phyloP scores from a whole-genome alignment of 2,329 filamentous ascomycete genomes.

The Aspergillus oerlinghausenensis region DNA sequence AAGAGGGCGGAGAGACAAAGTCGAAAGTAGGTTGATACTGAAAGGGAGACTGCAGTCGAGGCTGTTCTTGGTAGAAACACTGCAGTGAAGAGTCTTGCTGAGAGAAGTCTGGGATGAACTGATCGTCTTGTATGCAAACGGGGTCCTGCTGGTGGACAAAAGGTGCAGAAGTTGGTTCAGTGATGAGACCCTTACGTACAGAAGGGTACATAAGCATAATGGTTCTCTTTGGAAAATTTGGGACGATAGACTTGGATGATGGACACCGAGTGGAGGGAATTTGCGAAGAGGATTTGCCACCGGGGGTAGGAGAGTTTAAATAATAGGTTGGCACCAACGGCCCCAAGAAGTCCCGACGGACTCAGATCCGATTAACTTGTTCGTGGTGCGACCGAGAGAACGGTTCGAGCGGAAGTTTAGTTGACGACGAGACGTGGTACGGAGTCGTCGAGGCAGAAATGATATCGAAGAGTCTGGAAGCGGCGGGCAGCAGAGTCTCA shows the following conservation, averaged over 20 bases:
- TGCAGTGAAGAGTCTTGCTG: conserved; percentile 20
- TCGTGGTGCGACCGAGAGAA: conserved; percentile 16
- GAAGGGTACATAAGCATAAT: conserved; percentile 38
- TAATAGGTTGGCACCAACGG: conserved; percentile 22
- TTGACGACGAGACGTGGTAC: conserved; percentile 6
- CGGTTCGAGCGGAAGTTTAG: conserved; percentile 10
- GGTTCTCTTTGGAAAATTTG: conserved; percentile 21
- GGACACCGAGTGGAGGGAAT: conserved; percentile 16
- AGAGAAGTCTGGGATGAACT: conserved; percentile 29
- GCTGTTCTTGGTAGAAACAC: conserved; percentile 21
- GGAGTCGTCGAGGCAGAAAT: conserved; percentile 3
- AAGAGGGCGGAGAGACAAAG: conserved; percentile 35
- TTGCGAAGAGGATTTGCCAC: conserved; percentile 23
- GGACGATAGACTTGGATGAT: conserved; percentile 21
- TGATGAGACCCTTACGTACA: conserved; percentile 42
- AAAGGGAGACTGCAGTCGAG: conserved; percentile 30
- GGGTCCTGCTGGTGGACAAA: conserved; percentile 26
- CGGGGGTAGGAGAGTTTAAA: conserved; percentile 23
- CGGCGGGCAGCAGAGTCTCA: conserved; percentile 2
- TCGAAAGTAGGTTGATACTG: conserved; percentile 26
- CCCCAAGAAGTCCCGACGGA: conserved; percentile 21
- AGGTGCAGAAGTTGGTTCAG: conserved; percentile 26
- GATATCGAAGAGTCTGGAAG: conserved; percentile 29
- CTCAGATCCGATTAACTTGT: conserved; percentile 23
- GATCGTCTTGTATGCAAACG: conserved; percentile 38